A percentile compares a stretch with the other conserved stretches of the same genome.
phyloP scores from a whole-genome alignment of 208 protist species.

The Novymonas esmeraldas region DNA sequence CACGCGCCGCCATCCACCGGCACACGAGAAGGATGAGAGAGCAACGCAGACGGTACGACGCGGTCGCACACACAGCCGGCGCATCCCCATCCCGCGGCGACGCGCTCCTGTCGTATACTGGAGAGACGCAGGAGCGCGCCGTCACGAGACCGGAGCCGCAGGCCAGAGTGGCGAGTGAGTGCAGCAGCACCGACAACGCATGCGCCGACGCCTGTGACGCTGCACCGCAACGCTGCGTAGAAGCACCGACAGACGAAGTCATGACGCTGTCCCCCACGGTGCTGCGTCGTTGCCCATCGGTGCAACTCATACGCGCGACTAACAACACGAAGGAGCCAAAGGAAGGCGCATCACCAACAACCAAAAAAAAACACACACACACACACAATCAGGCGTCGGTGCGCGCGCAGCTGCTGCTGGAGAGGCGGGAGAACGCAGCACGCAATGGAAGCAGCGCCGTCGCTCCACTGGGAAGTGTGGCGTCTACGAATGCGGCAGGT shows the following conservation, averaged over 20 bases:
- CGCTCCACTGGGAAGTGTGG: no score
- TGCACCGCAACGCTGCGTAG: not conserved
- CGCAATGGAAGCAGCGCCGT: no score
- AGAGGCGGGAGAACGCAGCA: no score
- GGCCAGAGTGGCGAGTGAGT: not conserved
- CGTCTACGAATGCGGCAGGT: no score
- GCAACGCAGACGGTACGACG: not conserved
- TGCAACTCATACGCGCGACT: no score
- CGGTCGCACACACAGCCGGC: not conserved
- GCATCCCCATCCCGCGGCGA: not conserved
- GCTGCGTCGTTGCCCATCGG: no score
- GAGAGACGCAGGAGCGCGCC: not conserved
- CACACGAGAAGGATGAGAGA: constrained; percentile 10
- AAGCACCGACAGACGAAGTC: not conserved
- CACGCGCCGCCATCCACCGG: constrained; percentile 5
- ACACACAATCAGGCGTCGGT: no score
- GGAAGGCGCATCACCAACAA: no score
- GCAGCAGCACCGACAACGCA: not conserved
- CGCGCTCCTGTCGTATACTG: not conserved
- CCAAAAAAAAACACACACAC: no score
- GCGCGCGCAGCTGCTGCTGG: no score
- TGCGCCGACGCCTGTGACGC: not conserved
- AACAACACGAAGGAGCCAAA: no score
- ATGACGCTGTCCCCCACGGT: no score
- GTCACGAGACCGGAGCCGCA: not conserved